A percentile compares a stretch with the other conserved stretches of the same genome.
Evolutionary conservation across 1,284 basidiomycete genomes (phyloP).

Genomic region (Sporisorium iseilematis-ciliati): DNA sequence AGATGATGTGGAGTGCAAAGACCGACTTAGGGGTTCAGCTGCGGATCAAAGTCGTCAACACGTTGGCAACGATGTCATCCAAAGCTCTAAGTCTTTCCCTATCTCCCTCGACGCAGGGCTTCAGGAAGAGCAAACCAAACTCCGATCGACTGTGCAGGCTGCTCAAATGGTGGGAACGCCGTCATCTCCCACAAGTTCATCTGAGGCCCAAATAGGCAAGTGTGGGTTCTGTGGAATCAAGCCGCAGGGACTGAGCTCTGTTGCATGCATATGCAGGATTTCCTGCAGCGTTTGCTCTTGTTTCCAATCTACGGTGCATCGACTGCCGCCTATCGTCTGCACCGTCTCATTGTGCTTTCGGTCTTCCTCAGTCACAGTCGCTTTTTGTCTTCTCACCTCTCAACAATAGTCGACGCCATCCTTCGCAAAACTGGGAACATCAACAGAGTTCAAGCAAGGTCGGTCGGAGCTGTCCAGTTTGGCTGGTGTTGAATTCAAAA

Average conservation of each 20-base stretch:
- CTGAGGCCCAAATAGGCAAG: slow-evolving; percentile 33
- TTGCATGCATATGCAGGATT: slow-evolving; percentile 19
- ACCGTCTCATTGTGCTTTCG: neutral
- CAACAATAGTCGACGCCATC: neutral
- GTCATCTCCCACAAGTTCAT: slow-evolving; percentile 6
- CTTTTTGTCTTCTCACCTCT: neutral
- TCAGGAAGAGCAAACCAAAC: slow-evolving; percentile 6
- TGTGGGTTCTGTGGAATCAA: neutral
- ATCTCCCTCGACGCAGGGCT: neutral
- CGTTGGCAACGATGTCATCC: slow-evolving; percentile 4
- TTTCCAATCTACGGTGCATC: slow-evolving; percentile 41
- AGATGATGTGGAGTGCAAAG: neutral
- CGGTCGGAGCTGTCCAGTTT: slow-evolving; percentile 33
- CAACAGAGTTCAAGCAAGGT: neutral
- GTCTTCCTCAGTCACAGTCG: neutral
- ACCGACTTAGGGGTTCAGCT: slow-evolving; percentile 16
- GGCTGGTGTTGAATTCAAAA: slow-evolving; percentile 19
- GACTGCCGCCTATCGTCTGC: neutral
- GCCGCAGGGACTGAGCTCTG: slow-evolving; percentile 20
- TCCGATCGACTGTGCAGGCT: slow-evolving; percentile 3
- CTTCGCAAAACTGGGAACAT: neutral
- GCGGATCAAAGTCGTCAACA: neutral
- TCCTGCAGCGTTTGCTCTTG: slow-evolving; percentile 29
- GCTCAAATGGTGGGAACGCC: slow-evolving; percentile 9
- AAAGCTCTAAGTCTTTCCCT: slow-evolving; percentile 18